Percentiles rank a stretch among this genome's conserved stretches.
phyloP scores from a whole-genome alignment of 129 eudicot genomes.

The Sambucus nigra region DNA sequence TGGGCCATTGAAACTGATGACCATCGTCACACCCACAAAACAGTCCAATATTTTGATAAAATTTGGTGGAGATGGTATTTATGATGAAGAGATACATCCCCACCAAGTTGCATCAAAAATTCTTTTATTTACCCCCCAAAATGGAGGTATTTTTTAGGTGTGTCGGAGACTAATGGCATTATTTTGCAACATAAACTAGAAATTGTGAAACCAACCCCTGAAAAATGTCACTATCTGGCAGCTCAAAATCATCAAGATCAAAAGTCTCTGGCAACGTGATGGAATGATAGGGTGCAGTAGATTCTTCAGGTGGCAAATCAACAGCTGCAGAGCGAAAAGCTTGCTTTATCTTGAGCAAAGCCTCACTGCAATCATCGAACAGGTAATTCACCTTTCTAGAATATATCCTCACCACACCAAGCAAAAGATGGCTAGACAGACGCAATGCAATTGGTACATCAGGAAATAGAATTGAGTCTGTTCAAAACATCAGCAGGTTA shows the following conservation, averaged over 20 bases:
- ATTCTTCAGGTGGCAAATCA: slow-evolving; percentile 94
- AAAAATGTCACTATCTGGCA: slow-evolving; percentile 72
- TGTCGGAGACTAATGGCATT: too few species aligned
- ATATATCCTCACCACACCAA: slow-evolving; percentile 97
- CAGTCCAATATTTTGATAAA: too few species aligned
- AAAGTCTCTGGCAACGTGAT: slow-evolving; percentile 94
- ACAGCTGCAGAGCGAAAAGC: slow-evolving; percentile 93
- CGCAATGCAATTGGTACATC: slow-evolving; percentile 98
- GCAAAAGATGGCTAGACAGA: slow-evolving; percentile 93
- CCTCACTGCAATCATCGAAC: slow-evolving; percentile 96
- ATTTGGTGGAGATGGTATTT: too few species aligned
- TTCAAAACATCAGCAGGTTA: slow-evolving; percentile 8
- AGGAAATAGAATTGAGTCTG: slow-evolving; percentile 90
- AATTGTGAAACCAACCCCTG: slow-evolving; percentile 59
- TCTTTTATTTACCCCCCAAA: too few species aligned
- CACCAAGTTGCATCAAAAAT: too few species aligned
- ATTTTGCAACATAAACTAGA: not conserved
- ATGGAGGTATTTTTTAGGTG: too few species aligned
- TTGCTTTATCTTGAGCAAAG: slow-evolving; percentile 88
- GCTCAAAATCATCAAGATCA: slow-evolving; percentile 96
- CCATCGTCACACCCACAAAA: too few species aligned
- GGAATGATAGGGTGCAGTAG: slow-evolving; percentile 94
- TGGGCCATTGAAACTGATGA: too few species aligned
- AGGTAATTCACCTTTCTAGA: slow-evolving; percentile 84
- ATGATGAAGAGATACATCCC: too few species aligned